Percentiles rank a stretch among this genome's conserved stretches.
These are phyloP conservation scores for Fusarium sacchari DNA, from an alignment of 2,329 filamentous ascomycete species.

Conservation along the genomic window DNA sequence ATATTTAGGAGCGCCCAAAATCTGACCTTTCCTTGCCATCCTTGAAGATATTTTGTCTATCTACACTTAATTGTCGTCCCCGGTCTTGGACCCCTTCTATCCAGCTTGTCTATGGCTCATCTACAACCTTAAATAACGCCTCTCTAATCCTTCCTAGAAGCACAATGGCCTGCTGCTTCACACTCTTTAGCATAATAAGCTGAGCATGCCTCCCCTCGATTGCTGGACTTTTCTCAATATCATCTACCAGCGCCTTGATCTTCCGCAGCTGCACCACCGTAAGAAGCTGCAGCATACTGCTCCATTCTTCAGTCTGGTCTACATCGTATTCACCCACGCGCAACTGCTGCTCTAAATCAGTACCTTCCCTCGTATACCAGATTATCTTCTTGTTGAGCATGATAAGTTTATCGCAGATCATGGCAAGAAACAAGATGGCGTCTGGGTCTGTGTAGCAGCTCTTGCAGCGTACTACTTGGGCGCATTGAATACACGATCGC, in stretches of 20 bases:
- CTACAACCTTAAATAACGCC: background rate
- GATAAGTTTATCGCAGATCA: background rate
- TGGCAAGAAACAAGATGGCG: background rate
- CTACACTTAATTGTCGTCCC: background rate
- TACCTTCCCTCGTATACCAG: background rate
- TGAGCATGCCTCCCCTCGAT: background rate
- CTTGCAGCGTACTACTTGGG: background rate
- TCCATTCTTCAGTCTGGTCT: background rate
- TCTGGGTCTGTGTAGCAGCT: background rate
- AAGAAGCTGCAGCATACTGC: background rate
- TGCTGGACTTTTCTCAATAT: background rate
- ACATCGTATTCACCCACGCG: background rate
- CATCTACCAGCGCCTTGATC: background rate
- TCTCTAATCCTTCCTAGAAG: background rate
- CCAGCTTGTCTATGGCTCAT: background rate
- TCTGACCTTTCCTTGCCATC: no score
- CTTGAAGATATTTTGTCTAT: background rate
- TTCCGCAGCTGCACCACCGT: background rate
- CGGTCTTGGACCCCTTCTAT: background rate
- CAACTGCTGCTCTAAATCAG: background rate
- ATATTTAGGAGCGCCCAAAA: no score
- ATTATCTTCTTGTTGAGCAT: background rate
- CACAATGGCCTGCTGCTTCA: background rate
- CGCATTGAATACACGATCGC: background rate
- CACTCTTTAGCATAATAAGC: background rate